These are phyloP conservation scores for Hymenoscyphus fraxineus DNA, from an alignment of 2,329 filamentous ascomycete genomes.

Conservation along the genomic window DNA sequence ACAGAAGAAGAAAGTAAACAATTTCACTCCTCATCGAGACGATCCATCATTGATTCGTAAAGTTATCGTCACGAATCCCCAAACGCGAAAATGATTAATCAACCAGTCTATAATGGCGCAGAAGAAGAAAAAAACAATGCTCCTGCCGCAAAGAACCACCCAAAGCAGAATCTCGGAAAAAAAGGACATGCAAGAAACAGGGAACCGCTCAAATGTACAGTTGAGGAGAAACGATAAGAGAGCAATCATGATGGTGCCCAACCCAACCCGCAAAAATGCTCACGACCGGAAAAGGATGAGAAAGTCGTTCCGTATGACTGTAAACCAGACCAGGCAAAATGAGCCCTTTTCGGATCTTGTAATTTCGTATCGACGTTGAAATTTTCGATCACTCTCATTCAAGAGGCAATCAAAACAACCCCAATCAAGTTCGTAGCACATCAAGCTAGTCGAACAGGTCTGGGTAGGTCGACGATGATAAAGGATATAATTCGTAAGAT, in stretches of 20 bases:
- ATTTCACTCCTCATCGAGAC: background rate
- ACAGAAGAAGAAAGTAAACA: background rate
- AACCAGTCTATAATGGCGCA: conserved; percentile 25
- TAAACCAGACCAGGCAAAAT: conserved; percentile 9
- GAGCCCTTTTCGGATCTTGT: background rate
- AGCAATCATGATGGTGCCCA: conserved; percentile 8
- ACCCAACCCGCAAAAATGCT: conserved; percentile 30
- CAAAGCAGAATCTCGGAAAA: conserved; percentile 9
- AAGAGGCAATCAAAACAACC: conserved; percentile 29
- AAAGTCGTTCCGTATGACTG: conserved; percentile 16
- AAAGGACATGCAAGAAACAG: conserved; percentile 31
- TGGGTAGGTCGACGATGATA: background rate
- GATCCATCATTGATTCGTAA: background rate
- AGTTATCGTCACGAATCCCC: background rate
- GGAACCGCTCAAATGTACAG: conserved; percentile 29
- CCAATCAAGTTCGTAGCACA: background rate
- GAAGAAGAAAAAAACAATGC: conserved; percentile 16
- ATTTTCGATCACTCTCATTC: conserved; percentile 27
- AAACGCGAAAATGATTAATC: conserved; percentile 3
- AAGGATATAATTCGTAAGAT: conserved; percentile 9
- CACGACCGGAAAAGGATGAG: conserved; percentile 17
- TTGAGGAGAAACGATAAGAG: conserved; percentile 17
- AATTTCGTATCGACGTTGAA: background rate
- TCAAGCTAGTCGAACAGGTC: background rate
- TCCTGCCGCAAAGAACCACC: conserved; percentile 2